phyloP scores from a whole-genome alignment of 2,329 filamentous ascomycete species.

The Aspergillus viridinutans region DNA sequence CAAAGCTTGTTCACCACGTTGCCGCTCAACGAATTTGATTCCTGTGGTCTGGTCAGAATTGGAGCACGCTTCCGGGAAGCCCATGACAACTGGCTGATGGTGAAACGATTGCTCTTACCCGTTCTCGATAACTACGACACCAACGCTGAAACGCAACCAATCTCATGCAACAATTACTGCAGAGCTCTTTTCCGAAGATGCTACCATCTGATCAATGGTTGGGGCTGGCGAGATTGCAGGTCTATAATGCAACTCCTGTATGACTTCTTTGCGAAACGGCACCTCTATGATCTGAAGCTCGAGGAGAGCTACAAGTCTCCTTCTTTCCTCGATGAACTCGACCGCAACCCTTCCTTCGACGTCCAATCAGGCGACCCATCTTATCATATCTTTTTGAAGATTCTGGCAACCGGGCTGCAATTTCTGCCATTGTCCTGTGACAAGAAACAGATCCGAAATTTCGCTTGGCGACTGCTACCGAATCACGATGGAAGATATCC shows the following conservation, averaged over 20 bases:
- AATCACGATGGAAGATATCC: constrained; percentile 59
- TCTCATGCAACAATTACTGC: constrained; percentile 54
- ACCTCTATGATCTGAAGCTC: constrained; percentile 48
- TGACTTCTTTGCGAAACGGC: constrained; percentile 56
- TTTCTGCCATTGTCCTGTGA: constrained; percentile 45
- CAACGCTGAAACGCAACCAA: constrained; percentile 36
- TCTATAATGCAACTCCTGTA: constrained; percentile 51
- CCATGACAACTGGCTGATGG: constrained; percentile 49
- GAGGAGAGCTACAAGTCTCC: constrained; percentile 53
- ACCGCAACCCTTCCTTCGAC: constrained; percentile 41
- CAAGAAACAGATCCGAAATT: constrained; percentile 53
- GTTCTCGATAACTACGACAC: constrained; percentile 46
- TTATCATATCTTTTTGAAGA: constrained; percentile 59
- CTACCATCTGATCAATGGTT: constrained; percentile 49
- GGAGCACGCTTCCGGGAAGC: constrained; percentile 37
- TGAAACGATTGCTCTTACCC: constrained; percentile 45
- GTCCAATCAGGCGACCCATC: constrained; percentile 48
- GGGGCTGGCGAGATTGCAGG: constrained; percentile 57
- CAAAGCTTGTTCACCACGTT: constrained; percentile 49
- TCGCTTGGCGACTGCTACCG: constrained; percentile 55
- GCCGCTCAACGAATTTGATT: constrained; percentile 52
- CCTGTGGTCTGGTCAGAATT: constrained; percentile 43
- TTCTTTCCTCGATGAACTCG: constrained; percentile 50
- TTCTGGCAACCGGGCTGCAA: constrained; percentile 48
- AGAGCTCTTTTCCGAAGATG: constrained; percentile 51